phyloP scores from a whole-genome alignment of 768 basidiomycete genomes.

The Tylopilus intermedius region DNA sequence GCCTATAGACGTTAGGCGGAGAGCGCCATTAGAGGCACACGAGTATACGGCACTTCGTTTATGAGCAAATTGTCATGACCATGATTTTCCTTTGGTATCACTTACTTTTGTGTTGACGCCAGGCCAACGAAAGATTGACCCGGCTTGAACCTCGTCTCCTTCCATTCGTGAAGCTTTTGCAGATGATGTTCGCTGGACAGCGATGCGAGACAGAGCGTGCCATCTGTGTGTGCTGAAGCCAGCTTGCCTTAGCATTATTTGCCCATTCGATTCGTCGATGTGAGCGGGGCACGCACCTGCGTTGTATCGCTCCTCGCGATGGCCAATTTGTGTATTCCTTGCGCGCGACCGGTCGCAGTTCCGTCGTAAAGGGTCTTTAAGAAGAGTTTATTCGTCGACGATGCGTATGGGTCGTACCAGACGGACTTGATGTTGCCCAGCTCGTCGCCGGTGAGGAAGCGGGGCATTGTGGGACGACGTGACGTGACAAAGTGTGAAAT shows the following conservation, averaged over 20 bases:
- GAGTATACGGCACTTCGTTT: constrained; percentile 46
- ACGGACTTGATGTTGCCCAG: constrained; percentile 70
- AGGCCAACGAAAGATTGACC: constrained; percentile 62
- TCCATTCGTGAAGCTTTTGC: constrained; percentile 49
- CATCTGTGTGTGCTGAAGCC: constrained; percentile 60
- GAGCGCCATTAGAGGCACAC: constrained; percentile 73
- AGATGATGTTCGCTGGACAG: constrained; percentile 41
- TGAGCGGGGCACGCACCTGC: constrained; percentile 34
- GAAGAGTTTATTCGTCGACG: constrained; percentile 32
- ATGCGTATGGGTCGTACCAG: constrained; percentile 33
- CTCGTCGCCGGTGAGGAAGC: constrained; percentile 74
- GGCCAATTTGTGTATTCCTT: constrained; percentile 39
- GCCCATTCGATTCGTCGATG: constrained; percentile 10
- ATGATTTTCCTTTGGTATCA: constrained; percentile 1
- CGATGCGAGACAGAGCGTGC: constrained; percentile 43
- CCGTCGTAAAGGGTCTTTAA: constrained; percentile 35
- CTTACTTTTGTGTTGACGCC: constrained; percentile 45
- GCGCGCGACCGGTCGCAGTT: constrained; percentile 28
- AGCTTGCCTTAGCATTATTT: constrained; percentile 50
- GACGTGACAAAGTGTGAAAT: constrained; percentile 20
- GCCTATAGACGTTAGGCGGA: constrained; percentile 43
- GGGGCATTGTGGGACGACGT: constrained; percentile 43
- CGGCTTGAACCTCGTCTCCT: constrained; percentile 52
- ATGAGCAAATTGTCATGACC: constrained; percentile 1
- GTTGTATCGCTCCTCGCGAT: constrained; percentile 27